Conservation (phyloP, 768 basidiomycete genomes). For the Serendipita vermifera region DNA sequence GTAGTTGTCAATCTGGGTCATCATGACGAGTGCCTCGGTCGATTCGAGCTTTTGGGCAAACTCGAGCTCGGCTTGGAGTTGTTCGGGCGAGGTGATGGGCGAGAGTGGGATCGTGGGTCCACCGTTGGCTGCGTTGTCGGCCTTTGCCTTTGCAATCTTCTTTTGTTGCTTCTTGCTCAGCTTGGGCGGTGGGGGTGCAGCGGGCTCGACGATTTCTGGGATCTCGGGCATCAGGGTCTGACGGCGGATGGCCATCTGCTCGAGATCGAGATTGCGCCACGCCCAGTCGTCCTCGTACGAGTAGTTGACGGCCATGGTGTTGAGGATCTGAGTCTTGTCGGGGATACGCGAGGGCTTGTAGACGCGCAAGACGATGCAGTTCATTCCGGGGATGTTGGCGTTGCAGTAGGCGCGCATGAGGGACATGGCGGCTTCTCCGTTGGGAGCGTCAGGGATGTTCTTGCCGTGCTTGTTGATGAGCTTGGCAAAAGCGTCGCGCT, state of each 20-base stretch:
- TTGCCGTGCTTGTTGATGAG: constrained; percentile 8
- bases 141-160: constrained; percentile 5
- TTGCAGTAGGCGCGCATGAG: constrained; percentile 4
- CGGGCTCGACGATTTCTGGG: constrained; percentile 4
- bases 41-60: constrained; percentile 9
- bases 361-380: constrained; percentile 3
- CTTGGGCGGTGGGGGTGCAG: not conserved
- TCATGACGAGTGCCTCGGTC: constrained; percentile 6
- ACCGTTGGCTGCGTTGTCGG: not conserved
- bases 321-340: not conserved
- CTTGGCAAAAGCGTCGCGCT: constrained; percentile 7
- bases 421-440: constrained; percentile 5
- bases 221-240: not conserved
- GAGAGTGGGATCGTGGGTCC: not conserved
- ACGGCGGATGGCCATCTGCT: constrained; percentile 7
- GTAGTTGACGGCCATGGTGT: constrained; percentile 8
- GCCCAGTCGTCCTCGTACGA: constrained; percentile 8
- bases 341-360: not conserved
- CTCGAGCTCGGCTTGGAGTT: constrained; percentile 8
- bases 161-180: constrained; percentile 9
- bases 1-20: not conserved
- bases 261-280: constrained; percentile 6
- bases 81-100: constrained; percentile 6
- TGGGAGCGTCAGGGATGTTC: constrained; percentile 4
- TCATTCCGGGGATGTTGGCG: constrained; percentile 4